These are phyloP conservation scores for Pseudohyphozyma bogoriensis DNA, from an alignment of 768 basidiomycete species.

Conservation along the genomic window DNA sequence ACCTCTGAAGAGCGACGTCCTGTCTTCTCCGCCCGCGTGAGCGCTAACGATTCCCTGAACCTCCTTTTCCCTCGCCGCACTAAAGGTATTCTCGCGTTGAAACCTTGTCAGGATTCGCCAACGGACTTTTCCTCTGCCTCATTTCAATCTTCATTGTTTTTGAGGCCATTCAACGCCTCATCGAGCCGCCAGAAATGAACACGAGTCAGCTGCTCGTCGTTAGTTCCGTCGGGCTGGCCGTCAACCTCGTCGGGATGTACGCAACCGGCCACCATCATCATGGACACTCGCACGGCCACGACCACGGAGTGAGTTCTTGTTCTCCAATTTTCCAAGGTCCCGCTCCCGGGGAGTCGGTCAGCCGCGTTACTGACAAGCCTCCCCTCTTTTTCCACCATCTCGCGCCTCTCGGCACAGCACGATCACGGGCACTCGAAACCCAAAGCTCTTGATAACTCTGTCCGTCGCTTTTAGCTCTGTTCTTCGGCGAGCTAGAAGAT, in stretches of 20 bases:
- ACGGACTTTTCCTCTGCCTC: slow-evolving; percentile 83
- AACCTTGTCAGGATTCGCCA: slow-evolving; percentile 94
- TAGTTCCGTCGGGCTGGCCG: slow-evolving; percentile 74
- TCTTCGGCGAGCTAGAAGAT: too few relatives aligned
- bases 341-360: too few relatives aligned
- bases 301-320: slow-evolving; percentile 12
- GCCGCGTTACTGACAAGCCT: too few relatives aligned
- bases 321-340: slow-evolving; percentile 8
- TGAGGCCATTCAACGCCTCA: slow-evolving; percentile 88
- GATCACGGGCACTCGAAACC: not conserved
- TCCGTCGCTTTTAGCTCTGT: too few relatives aligned
- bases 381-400: too few relatives aligned
- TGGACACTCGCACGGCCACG: slow-evolving; percentile 33
- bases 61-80: too few relatives aligned
- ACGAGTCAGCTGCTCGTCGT: slow-evolving; percentile 83
- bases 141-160: slow-evolving; percentile 98
- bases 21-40: not conserved
- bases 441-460: too few relatives aligned
- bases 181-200: slow-evolving; percentile 80
- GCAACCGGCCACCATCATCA: slow-evolving; percentile 61
- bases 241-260: slow-evolving; percentile 97
- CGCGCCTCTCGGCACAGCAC: not conserved
- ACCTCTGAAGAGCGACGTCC: not conserved
- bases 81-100: slow-evolving; percentile 95
- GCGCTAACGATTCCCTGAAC: not conserved